phyloP scores from a whole-genome alignment of 1,284 basidiomycete genomes.

The Cutaneotrichosporon cutaneum region DNA sequence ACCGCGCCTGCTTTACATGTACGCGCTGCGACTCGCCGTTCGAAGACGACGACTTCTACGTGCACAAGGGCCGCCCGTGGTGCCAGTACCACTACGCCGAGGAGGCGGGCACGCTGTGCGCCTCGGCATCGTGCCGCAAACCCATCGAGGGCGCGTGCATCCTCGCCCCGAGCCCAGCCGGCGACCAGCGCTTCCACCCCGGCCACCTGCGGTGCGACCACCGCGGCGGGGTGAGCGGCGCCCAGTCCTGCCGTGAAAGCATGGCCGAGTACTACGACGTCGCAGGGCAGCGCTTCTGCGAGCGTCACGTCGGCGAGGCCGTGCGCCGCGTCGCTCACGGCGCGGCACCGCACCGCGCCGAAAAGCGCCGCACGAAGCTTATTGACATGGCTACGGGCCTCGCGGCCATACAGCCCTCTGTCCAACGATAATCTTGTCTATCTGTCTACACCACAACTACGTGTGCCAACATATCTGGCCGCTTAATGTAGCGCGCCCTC shows the following conservation, averaged over 20 bases:
- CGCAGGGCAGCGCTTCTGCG: conserved; percentile 75
- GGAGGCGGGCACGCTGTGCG: conserved; percentile 76
- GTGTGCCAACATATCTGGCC: not conserved
- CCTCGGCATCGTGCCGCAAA: conserved; percentile 69
- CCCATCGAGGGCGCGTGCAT: conserved; percentile 90
- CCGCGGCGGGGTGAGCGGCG: conserved; percentile 54
- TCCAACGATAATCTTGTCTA: not conserved
- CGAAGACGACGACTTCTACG: conserved; percentile 83
- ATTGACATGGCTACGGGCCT: conserved; percentile 9
- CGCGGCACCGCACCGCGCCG: conserved; percentile 9
- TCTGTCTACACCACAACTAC: not conserved
- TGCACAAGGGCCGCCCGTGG: conserved; percentile 77
- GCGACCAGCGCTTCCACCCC: conserved; percentile 74
- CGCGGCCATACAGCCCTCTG: not conserved
- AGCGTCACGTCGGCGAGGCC: conserved; percentile 61
- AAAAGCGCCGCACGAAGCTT: conserved; percentile 22
- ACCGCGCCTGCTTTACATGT: conserved; percentile 83
- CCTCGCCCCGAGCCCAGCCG: conserved; percentile 61
- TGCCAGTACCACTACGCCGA: conserved; percentile 89
- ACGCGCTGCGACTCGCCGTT: conserved; percentile 78
- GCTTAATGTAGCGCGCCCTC: not conserved
- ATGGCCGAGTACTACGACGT: conserved; percentile 78
- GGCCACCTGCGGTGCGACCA: conserved; percentile 67
- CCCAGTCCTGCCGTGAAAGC: conserved; percentile 33
- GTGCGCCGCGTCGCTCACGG: conserved; percentile 15